Conservation (phyloP, 2,329 filamentous ascomycete genomes). For the Balansia obtecta region DNA sequence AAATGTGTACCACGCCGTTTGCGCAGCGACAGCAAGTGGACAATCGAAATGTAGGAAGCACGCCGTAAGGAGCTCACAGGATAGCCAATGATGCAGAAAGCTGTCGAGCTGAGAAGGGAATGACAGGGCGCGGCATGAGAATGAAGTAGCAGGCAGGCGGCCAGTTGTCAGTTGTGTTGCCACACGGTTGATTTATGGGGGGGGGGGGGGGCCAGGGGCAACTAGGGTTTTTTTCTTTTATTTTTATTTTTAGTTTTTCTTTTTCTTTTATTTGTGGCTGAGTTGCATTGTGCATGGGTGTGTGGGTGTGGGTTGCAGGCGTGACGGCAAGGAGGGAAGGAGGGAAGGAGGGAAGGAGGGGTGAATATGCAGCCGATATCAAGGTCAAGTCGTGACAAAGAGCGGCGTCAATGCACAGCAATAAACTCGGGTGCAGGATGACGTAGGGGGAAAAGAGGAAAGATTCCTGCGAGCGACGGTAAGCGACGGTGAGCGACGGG, state of each 20-base stretch:
- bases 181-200: not conserved
- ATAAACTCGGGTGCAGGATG: not conserved
- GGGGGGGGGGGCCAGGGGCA: too few species aligned
- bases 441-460: not conserved
- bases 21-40: not conserved
- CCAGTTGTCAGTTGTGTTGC: not conserved
- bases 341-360: too few species aligned
- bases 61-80: not conserved
- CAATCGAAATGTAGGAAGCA: not conserved
- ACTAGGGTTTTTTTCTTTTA: too few species aligned
- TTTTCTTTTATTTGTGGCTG: not conserved
- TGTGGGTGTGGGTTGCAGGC: not conserved
- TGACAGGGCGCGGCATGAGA: not conserved
- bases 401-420: not conserved
- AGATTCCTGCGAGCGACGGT: not conserved
- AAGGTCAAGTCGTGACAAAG: not conserved
- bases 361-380: not conserved
- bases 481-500: too few species aligned
- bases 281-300: not conserved
- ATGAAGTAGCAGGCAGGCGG: not conserved
- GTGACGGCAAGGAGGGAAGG: not conserved
- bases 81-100: not conserved
- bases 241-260: too few species aligned
- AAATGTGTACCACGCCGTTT: not conserved
- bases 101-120: not conserved